phyloP scores from a whole-genome alignment of 2,329 filamentous ascomycete genomes.

The Pestalotiopsis sp. region DNA sequence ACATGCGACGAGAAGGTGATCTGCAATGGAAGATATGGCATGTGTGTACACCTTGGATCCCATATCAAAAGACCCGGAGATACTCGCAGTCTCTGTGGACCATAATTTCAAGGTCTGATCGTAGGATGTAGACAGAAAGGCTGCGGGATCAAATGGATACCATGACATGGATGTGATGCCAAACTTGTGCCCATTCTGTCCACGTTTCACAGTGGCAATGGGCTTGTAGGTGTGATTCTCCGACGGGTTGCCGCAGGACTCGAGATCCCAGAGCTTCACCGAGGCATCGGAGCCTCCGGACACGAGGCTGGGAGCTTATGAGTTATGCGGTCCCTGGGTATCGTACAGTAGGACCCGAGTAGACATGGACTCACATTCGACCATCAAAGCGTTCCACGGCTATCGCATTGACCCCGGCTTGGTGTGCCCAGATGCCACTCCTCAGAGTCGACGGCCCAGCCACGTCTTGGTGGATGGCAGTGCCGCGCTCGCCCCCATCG shows the following conservation, averaged over 20 bases:
- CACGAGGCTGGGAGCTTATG: constrained; percentile 59
- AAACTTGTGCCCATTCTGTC: constrained; percentile 58
- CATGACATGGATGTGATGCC: constrained; percentile 78
- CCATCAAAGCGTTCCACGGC: constrained; percentile 83
- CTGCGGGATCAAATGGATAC: constrained; percentile 76
- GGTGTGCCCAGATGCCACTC: constrained; percentile 65
- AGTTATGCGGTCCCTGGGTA: neutral
- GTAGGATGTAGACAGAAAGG: constrained; percentile 77
- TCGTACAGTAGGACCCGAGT: neutral
- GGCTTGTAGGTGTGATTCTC: constrained; percentile 55
- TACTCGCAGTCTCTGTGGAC: constrained; percentile 62
- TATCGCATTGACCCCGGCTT: constrained; percentile 77
- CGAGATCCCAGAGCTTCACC: constrained; percentile 86
- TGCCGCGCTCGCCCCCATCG: constrained; percentile 57
- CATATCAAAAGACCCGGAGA: constrained; percentile 70
- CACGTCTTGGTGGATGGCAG: constrained; percentile 28
- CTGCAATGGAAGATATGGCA: constrained; percentile 72
- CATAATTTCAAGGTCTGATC: constrained; percentile 79
- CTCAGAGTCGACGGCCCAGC: constrained; percentile 27
- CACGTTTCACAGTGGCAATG: constrained; percentile 51
- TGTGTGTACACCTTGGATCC: constrained; percentile 75
- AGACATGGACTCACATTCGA: constrained; percentile 57
- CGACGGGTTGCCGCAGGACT: constrained; percentile 53
- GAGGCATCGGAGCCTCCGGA: constrained; percentile 86
- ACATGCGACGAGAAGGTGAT: constrained; percentile 80